These are phyloP conservation scores for Psilocybe subaeruginosa DNA, from an alignment of 768 basidiomycete genomes.

Conservation along the genomic window DNA sequence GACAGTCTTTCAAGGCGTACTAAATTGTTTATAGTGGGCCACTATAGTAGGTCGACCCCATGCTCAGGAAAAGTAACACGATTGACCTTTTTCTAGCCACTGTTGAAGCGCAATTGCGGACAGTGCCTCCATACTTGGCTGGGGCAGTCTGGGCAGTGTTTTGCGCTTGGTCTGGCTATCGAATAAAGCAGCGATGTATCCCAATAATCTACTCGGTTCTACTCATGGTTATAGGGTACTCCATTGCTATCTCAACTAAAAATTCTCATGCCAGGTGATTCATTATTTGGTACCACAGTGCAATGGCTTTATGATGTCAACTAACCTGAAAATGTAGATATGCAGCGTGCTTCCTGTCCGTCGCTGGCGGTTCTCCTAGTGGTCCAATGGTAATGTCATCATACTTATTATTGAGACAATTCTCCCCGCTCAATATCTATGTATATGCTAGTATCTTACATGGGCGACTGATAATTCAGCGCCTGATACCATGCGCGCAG, in stretches of 20 bases:
- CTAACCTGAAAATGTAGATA: conserved; percentile 28
- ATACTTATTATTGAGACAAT: neutral
- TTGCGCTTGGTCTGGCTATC: conserved; percentile 37
- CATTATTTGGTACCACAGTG: conserved; percentile 2
- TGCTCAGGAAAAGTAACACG: neutral
- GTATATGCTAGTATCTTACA: conserved; percentile 33
- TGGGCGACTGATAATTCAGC: conserved; percentile 55
- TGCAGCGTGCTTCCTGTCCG: conserved; percentile 47
- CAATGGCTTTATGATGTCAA: neutral
- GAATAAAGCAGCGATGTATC: conserved; percentile 36
- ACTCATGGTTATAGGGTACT: conserved; percentile 46
- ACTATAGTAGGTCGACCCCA: conserved; percentile 33
- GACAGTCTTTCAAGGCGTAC: neutral
- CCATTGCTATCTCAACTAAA: conserved; percentile 43
- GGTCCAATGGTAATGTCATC: conserved; percentile 34
- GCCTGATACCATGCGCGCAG: conserved; percentile 50
- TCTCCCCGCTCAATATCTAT: neutral
- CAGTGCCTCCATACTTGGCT: conserved; percentile 51
- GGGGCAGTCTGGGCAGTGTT: conserved; percentile 42
- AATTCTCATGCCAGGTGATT: conserved; percentile 38
- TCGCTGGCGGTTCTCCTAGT: conserved; percentile 40
- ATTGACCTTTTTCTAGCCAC: conserved; percentile 30
- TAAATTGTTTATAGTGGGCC: conserved; percentile 29
- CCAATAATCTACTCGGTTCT: conserved; percentile 37
- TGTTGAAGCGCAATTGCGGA: conserved; percentile 48